Percentiles rank a stretch among this genome's conserved stretches.
Conservation (phyloP, 2,329 filamentous ascomycete genomes). For the Clonostachys rosea region DNA sequence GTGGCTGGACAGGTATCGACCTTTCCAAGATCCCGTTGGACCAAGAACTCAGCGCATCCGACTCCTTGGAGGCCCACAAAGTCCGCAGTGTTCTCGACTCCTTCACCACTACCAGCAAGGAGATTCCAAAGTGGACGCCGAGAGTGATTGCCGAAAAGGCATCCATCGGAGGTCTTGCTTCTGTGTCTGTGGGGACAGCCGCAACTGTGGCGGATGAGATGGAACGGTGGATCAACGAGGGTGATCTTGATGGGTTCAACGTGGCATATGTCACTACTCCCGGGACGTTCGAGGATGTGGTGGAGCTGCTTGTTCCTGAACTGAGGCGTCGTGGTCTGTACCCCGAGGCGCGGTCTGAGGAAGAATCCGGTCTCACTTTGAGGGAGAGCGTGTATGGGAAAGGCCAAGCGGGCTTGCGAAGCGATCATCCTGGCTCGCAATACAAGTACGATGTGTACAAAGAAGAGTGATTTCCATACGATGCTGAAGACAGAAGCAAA, state of each 20-base stretch:
- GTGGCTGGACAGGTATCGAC: conserved; percentile 57
- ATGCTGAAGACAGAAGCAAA: too few relatives aligned
- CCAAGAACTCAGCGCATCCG: conserved; percentile 48
- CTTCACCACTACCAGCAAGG: conserved; percentile 37
- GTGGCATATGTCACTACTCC: conserved; percentile 6
- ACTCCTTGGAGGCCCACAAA: conserved; percentile 47
- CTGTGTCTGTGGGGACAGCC: conserved; percentile 20
- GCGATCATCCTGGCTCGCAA: conserved; percentile 50
- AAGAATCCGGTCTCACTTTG: conserved; percentile 36
- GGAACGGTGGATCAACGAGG: conserved; percentile 36
- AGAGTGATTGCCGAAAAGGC: conserved; percentile 22
- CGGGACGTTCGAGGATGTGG: conserved; percentile 13
- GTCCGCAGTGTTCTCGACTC: conserved; percentile 42
- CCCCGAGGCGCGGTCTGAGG: conserved; percentile 14
- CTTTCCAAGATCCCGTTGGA: conserved; percentile 52
- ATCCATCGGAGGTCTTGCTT: conserved; percentile 21
- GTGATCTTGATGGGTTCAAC: conserved; percentile 57
- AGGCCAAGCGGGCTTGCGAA: conserved; percentile 48
- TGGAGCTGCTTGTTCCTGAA: conserved; percentile 13
- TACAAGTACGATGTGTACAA: conserved; percentile 59
- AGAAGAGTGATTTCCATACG: conserved; percentile 31
- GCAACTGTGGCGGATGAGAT: conserved; percentile 22
- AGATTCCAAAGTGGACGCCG: conserved; percentile 23
- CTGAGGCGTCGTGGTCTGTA: conserved; percentile 13
- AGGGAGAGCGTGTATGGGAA: conserved; percentile 57